Base-by-base conservation (phyloP, 1,139 yeast species). In the Saccharomyces uvarum region DNA sequence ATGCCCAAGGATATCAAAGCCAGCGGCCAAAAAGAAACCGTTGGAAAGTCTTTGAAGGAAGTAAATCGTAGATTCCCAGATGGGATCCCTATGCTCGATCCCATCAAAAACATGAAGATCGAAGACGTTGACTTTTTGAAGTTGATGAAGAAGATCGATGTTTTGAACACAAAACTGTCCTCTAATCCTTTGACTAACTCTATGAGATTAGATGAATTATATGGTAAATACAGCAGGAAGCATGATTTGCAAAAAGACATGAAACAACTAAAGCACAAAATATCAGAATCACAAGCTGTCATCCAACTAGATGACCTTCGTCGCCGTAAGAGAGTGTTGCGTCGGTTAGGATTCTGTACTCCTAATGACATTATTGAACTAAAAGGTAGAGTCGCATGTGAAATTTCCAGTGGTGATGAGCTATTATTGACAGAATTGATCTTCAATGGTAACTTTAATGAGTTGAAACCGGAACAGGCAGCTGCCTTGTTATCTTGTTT, bases 301-400 rank as follows among this genome's bases (percentile, higher is more conserved):
- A 85, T 91, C 64, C 99, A 93, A 72, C 76, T 95, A 63, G 98
- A 95, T 67, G 99, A 93, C 70, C 78, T 93, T 66, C 88, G 88
- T 69, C 89, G 88, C 67, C 84, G 99, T 66, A 91, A 90, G 71
- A 79, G 98, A 66, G 98, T 93, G 1, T 76, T 93, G 60, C 82
- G 98, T 70, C 75, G 85, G 57, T 72, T 82, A n/a, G 97, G 93
- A 0, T 93, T 93, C 74, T 86, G 93, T 48, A 84, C 95, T 2
- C 72, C 76, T 16, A 81, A 83, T 61, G 96, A 88, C 70, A 86
- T 93, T 57, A 95, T 93, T 61, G 97, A 93, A 68, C 77, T 93
- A 63, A 95, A 95, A 74, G 99, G 99, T 50, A 80, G 99, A 67
- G 90, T 84, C 52, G 98, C 98, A 0, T 91, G 99, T 72, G 99